Conservation (phyloP, 768 basidiomycete genomes). For the Xanthoconium purpureum region DNA sequence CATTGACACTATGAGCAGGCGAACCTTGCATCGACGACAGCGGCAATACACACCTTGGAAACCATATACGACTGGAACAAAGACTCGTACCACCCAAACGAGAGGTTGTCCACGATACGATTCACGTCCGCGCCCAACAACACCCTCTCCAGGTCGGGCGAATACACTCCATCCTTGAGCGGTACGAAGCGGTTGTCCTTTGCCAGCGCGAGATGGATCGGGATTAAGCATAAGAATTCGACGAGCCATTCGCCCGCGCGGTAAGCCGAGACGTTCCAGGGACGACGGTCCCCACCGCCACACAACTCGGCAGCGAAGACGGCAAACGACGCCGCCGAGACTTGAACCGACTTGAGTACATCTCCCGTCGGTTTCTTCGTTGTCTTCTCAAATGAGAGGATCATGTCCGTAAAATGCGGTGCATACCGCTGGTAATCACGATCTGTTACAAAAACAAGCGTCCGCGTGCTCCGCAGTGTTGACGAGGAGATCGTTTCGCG, state of each 20-base stretch:
- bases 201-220: constrained; percentile 60
- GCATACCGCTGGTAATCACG: constrained; percentile 34
- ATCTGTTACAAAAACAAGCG: constrained; percentile 45
- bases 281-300: neutral
- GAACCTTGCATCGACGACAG: rapidly evolving
- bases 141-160: constrained; percentile 46
- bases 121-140: constrained; percentile 58
- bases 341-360: constrained; percentile 37
- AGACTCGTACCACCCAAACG: constrained; percentile 65
- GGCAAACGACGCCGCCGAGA: constrained; percentile 32
- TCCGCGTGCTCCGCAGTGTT: constrained; percentile 30
- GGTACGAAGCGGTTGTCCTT: constrained; percentile 61
- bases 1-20: neutral
- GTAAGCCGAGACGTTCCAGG: constrained; percentile 38
- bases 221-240: constrained; percentile 58
- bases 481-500: constrained; percentile 41
- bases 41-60: constrained; percentile 37
- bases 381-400: constrained; percentile 43
- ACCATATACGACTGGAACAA: constrained; percentile 63
- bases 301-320: constrained; percentile 24
- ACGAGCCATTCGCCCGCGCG: constrained; percentile 61
- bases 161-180: constrained; percentile 55
- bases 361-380: constrained; percentile 53
- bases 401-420: constrained; percentile 45
- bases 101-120: constrained; percentile 50